phyloP scores from a whole-genome alignment of 768 basidiomycete genomes.

The Termitomyces sp. region DNA sequence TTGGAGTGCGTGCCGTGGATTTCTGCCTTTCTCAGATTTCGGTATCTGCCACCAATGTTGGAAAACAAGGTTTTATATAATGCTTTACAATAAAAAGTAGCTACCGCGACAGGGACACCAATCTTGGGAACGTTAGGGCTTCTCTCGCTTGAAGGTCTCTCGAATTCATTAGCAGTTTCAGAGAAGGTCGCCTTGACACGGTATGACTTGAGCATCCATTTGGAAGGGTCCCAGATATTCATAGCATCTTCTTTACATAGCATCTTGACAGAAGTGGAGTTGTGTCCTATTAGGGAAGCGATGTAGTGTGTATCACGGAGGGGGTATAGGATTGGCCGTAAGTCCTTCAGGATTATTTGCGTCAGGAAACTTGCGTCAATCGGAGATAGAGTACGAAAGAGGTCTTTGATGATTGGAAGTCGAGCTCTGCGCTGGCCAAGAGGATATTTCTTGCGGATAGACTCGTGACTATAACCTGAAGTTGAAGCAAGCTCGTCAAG shows the following conservation, averaged over 20 bases:
- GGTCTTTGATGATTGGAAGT: slow-evolving; percentile 39
- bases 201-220: slow-evolving; percentile 48
- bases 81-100: neutral
- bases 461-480: slow-evolving; percentile 53
- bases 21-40: slow-evolving; percentile 73
- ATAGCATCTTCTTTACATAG: slow-evolving; percentile 65
- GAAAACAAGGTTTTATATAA: neutral
- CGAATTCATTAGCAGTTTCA: slow-evolving; percentile 44
- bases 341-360: slow-evolving; percentile 86
- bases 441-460: slow-evolving; percentile 33
- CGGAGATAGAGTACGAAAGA: slow-evolving; percentile 60
- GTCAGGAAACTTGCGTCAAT: slow-evolving; percentile 64
- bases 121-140: slow-evolving; percentile 35
- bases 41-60: slow-evolving; percentile 53
- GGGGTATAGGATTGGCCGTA: slow-evolving; percentile 76
- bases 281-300: slow-evolving; percentile 47
- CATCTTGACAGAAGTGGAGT: slow-evolving; percentile 48
- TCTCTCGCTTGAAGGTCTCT: slow-evolving; percentile 23
- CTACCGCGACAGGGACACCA: slow-evolving; percentile 61
- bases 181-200: slow-evolving; percentile 53
- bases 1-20: slow-evolving; percentile 50
- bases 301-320: slow-evolving; percentile 46
- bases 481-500: slow-evolving; percentile 71
- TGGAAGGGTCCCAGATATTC: slow-evolving; percentile 63
- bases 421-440: slow-evolving; percentile 20